A percentile compares a stretch with the other conserved stretches of the same genome.
These are phyloP conservation scores for Yarrowia divulgata DNA, from an alignment of 805 yeast species.

Conservation along the genomic window DNA sequence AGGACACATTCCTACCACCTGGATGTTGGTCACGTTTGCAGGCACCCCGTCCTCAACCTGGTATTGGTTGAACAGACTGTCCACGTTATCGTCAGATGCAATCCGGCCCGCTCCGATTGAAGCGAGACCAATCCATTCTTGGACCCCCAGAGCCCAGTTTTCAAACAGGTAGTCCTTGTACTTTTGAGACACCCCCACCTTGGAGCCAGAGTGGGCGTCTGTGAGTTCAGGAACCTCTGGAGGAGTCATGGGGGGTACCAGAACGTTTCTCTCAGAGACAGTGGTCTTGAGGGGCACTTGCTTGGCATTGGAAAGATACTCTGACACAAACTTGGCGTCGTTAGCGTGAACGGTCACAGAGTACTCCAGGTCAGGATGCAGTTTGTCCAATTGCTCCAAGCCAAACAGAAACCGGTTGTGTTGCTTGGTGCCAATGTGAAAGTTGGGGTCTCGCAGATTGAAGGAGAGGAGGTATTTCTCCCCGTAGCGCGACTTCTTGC, in stretches of 20 bases:
- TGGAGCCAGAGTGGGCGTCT: neutral
- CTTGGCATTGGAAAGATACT: neutral
- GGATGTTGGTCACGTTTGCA: conserved; percentile 3
- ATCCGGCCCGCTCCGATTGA: conserved; percentile 42
- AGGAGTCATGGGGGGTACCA: conserved; percentile 8
- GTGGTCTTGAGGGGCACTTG: conserved; percentile 3
- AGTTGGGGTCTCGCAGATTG: conserved; percentile 23
- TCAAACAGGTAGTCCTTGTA: conserved; percentile 36
- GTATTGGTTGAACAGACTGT: conserved; percentile 42
- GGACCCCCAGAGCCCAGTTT: conserved; percentile 42
- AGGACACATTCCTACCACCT: conserved; percentile 15
- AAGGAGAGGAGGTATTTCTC: conserved; percentile 18
- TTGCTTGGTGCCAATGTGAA: conserved; percentile 33
- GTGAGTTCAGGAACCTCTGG: conserved; percentile 24
- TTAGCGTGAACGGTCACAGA: neutral
- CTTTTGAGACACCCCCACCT: conserved; percentile 14
- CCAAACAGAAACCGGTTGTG: conserved; percentile 45
- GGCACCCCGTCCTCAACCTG: conserved; percentile 38
- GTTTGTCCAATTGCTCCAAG: conserved; percentile 40
- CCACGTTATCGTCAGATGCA: conserved; percentile 36
- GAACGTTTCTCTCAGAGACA: neutral
- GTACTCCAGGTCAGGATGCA: conserved; percentile 12
- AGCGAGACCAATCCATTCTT: conserved; percentile 45
- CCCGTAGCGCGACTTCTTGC: conserved; percentile 45
- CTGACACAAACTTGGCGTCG: neutral